These are phyloP conservation scores for Suillus plorans DNA, from an alignment of 768 basidiomycete species.

Conservation along the genomic window DNA sequence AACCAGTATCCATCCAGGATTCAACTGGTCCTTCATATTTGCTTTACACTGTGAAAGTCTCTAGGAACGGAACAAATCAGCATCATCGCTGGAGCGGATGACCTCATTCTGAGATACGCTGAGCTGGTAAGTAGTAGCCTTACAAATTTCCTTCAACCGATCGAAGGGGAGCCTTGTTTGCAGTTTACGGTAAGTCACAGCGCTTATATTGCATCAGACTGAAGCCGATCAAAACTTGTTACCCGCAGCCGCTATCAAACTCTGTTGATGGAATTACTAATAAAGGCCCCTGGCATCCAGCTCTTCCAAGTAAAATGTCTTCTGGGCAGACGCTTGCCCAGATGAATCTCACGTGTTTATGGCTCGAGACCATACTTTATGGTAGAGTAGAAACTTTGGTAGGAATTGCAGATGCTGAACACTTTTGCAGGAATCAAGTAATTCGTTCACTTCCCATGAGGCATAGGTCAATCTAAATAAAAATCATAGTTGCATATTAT, in stretches of 20 bases:
- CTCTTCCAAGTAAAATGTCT: background rate
- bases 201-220: background rate
- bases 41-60: too few relatives aligned
- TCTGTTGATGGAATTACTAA: background rate
- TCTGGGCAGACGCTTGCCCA: background rate
- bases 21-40: too few relatives aligned
- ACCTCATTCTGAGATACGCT: too few relatives aligned
- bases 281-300: background rate
- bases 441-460: background rate
- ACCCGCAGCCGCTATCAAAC: background rate
- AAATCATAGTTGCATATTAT: background rate
- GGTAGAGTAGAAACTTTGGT: background rate
- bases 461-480: background rate
- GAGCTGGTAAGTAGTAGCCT: too few relatives aligned
- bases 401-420: background rate
- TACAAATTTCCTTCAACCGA: too few relatives aligned
- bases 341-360: background rate
- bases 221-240: background rate
- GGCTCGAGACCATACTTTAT: background rate
- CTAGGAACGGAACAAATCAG: too few relatives aligned
- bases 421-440: background rate
- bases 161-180: too few relatives aligned
- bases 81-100: too few relatives aligned
- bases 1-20: slow-evolving; percentile 9
- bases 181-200: background rate